Evolutionary conservation across 257 asterid species (phyloP).

Genomic region (Vinca minor): DNA sequence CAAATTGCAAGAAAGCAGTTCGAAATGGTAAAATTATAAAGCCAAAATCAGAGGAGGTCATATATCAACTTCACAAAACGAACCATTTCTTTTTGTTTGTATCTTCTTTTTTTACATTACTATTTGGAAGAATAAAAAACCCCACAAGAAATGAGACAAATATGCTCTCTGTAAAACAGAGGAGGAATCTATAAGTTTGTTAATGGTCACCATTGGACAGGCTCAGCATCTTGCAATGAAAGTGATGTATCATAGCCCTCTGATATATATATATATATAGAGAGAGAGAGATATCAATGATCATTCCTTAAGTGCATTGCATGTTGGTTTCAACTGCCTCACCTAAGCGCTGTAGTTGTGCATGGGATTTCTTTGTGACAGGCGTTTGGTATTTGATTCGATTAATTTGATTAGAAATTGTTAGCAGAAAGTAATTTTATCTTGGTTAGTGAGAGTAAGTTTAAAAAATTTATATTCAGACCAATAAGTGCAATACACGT

Average conservation of each 20-base stretch:
- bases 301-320: slow-evolving; percentile 12
- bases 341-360: slow-evolving; percentile 7
- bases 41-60: not conserved
- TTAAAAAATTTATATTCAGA: too few relatives aligned
- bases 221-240: slow-evolving; percentile 17
- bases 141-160: not conserved
- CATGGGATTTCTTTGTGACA: too few relatives aligned
- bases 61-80: slow-evolving; percentile 2
- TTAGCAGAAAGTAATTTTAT: too few relatives aligned
- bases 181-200: slow-evolving; percentile 9
- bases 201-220: slow-evolving; percentile 24
- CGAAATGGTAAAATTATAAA: not conserved
- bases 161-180: not conserved
- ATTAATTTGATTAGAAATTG: too few relatives aligned
- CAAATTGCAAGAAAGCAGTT: not conserved
- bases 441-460: too few relatives aligned
- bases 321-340: slow-evolving; percentile 28
- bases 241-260: slow-evolving; percentile 22
- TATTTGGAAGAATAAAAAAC: too few relatives aligned
- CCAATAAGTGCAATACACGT: too few relatives aligned
- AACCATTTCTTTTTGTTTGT: not conserved
- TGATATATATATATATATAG: not conserved
- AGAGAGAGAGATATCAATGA: not conserved
- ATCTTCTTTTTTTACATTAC: not conserved
- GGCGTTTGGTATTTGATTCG: too few relatives aligned